Evolutionary conservation across 495 filamentous ascomycete genomes (phyloP), one percentile per base, ranked within the genome.

Genomic region (Patellaria atrata): DNA sequence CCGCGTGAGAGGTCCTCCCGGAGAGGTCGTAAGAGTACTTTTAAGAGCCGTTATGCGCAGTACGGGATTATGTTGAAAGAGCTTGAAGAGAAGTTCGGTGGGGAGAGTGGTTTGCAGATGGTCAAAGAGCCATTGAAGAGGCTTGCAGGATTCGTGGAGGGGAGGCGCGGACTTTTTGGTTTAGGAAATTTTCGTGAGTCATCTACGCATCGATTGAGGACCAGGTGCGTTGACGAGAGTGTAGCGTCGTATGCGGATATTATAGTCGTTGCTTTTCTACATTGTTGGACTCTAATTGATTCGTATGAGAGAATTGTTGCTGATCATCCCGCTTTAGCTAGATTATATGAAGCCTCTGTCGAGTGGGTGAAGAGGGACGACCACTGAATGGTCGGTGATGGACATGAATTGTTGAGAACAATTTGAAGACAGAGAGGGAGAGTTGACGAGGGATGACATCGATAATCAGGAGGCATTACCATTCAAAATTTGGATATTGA

Each of bases 151-250:
- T 20, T 72, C 43, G 36, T 77, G 51, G 60, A 57, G 51, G 63
- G 68, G 45, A 62, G 55, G 29, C 58, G 56, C 10, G 74, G 67
- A 1, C 67, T 62, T 15, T 76, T 56, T 42, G 55, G 57, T 29
- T 33, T 57, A 51, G 65, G 54, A 17, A 41, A 53, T 19, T 48
- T 51, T 21, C 57, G 47, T 47, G 13, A 35, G 38, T 38, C 6
- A 10, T 17, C 4, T 14, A 22, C 17, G 13, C 9, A 28, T 25
- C 12, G 11, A 32, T 5, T 35, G 22, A 30, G 3, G 3, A 11
- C 20, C 15, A 33, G 3, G 16, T 36, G 17, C 7, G 28, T 39
- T 50, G 19, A 50, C 27, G 7, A 4, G 10, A 9, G 2, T 10
- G 20, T 26, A 44, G 43, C 48, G 4, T 47, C 45, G 9, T 58